Evolutionary conservation across 2,329 filamentous ascomycete genomes (phyloP), one percentile per base, ranked within the genome.

Genomic region (Tolypocladium paradoxum): DNA sequence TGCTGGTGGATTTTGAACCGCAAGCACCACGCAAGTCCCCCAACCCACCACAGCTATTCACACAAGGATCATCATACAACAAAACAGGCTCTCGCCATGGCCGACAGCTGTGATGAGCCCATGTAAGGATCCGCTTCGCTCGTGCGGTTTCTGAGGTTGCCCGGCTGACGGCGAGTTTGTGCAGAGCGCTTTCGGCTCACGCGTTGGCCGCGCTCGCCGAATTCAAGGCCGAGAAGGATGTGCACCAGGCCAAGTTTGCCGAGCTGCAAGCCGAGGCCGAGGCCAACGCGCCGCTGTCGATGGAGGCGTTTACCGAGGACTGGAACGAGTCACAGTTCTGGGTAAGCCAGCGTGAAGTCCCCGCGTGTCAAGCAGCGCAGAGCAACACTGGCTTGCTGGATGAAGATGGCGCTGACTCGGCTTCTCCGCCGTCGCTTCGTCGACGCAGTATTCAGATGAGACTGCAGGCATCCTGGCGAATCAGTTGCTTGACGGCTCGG

Each of bases 261-360:
- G 77, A 82, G 56, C 73, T 92, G 51, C 83, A 83, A 68, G 71
- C 73, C 12, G 73, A 76, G 36, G 81, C 83, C 1, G 84, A 87
- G 63, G 71, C 77, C 48, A 73, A 77, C 31, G 53, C 57, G 34
- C 65, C 67, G 38, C 56, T 79, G 52, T 74, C 71, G 18, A 92
- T 92, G 80, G 81, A 87, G 33, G 73, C 78, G 1, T 93, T 92
- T 62, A 75, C 76, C 1, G 88, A 92, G 68, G 85, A 92, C 67
- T 93, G 88, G 88, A 88, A 91, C 63, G 80, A 85, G 62, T 86
- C 81, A 56, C 88, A 92, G 69, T 93, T 93, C 63, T 93, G 88
- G 88, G 84, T 88, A 73, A 38, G 75, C 64, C 20, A 34, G 35
- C 14, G 38, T 49, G 22, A 14, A 20, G 33, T 24, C 33, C 16